A percentile compares a stretch with the other conserved stretches of the same genome.
These are phyloP conservation scores for Solanum bulbocastanum DNA, from an alignment of 257 asterid genomes.

Conservation along the genomic window DNA sequence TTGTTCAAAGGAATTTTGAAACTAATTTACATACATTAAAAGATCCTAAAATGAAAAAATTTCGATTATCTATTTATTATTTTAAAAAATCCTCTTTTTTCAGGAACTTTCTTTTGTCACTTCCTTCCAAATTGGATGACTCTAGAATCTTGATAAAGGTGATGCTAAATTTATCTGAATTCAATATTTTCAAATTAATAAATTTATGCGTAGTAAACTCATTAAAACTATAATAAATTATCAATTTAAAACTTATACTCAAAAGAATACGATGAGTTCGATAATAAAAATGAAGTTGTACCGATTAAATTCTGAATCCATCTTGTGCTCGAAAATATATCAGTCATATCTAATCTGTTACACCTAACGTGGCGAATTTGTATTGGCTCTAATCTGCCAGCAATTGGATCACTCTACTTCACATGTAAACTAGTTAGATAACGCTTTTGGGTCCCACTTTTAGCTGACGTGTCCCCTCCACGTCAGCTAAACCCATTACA, in stretches of 20 bases:
- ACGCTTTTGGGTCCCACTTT: constrained; percentile 7
- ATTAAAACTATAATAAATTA: neutral
- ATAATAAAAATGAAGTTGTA: neutral
- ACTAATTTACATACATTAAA: neutral
- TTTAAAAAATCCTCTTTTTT: neutral
- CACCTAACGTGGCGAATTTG: constrained; percentile 17
- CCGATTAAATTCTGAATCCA: neutral
- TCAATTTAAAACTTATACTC: neutral
- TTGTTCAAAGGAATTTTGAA: neutral
- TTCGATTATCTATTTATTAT: neutral
- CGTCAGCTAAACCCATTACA: constrained; percentile 5
- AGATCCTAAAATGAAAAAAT: too few species aligned
- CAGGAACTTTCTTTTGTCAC: neutral
- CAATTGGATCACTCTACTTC: constrained; percentile 29
- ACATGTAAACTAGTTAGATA: constrained; percentile 21
- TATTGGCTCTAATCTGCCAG: constrained; percentile 13
- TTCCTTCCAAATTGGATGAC: neutral
- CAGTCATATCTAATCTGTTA: neutral
- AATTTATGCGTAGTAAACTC: neutral
- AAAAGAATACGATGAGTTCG: neutral
- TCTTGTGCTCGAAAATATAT: too few species aligned
- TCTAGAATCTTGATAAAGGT: neutral
- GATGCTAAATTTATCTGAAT: neutral
- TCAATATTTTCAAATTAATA: neutral
- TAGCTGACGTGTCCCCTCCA: neutral